Base-by-base conservation (phyloP, 225 moss, liverwort and hornwort species). In the Physcomitrellopsis africana region DNA sequence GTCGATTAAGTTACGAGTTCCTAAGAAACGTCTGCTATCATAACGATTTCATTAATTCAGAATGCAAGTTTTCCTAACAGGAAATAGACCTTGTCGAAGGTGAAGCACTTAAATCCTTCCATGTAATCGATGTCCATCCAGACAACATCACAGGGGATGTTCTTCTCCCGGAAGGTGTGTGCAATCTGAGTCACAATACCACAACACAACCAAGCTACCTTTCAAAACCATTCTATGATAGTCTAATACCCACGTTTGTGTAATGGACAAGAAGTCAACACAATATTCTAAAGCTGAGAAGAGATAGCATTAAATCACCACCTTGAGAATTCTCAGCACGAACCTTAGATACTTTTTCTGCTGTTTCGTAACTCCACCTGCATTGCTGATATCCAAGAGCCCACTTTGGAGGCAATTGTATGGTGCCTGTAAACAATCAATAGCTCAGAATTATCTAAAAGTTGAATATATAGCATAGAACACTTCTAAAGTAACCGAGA, bases 101-200 rank as follows among this genome's bases (percentile, higher is more conserved):
- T 92, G 65, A 99, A 95, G 86, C 94, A 90, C 63, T 93, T 90
- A 22, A 76, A 92, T 10, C 70, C 93, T 43, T 94, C 58, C 97
- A 93, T 97, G 76, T 99, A 99, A 76, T 99, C 97, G 68, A 99
- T 99, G 62, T 99, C 94, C 91, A 95, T 99, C 94, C 92, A 99
- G 42, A 99, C 61, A 68, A 87, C 93, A 73, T 99, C 94, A 64
- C 94, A 99, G 0, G 97, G 97, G 11, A 99, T 70, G 55, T 80
- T 86, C 84, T 88, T 93, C 46, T 93, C 93, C 10, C 89, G 86
- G 61, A 99, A 95, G 1, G 70, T 86, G 7, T 74, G 76, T 19
- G 88, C 90, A 53, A 99, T 77, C 92, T 96, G 80, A 77, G 85
- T 47, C 57, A 70, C 23, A 79, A 56, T 23, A 66, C 20, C 66